A percentile compares a stretch with the other conserved stretches of the same genome.
These are phyloP conservation scores for Phytophthora uliginosa DNA, from an alignment of 352 stramenopile genomes.

Conservation along the genomic window DNA sequence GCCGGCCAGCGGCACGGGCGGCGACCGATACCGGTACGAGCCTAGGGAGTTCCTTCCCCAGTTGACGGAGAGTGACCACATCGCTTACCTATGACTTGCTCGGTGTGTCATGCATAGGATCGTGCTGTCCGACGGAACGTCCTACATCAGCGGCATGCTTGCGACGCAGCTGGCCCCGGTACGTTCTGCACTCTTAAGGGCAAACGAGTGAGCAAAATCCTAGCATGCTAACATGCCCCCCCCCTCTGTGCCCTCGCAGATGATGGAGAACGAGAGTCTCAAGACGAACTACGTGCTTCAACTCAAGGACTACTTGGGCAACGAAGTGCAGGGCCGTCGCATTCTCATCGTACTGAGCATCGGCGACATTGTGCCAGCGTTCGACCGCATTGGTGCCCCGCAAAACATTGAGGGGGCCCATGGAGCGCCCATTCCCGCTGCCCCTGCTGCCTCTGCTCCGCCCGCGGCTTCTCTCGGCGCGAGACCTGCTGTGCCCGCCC, in stretches of 20 bases:
- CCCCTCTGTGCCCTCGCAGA: conserved; percentile 32
- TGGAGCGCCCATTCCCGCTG: conserved; percentile 37
- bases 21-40: conserved; percentile 77
- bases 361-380: conserved; percentile 77
- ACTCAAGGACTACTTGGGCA: conserved; percentile 87
- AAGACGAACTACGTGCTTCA: conserved; percentile 89
- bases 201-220: background rate
- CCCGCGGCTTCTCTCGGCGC: conserved; percentile 38
- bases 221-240: background rate
- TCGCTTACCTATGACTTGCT: conserved; percentile 11
- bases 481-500: conserved; percentile 31
- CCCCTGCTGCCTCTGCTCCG: conserved; percentile 31
- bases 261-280: conserved; percentile 87
- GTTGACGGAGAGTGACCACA: conserved; percentile 1
- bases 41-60: background rate
- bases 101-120: conserved; percentile 41
- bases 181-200: conserved; percentile 12
- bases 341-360: conserved; percentile 90
- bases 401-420: conserved; percentile 83
- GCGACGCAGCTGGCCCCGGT: conserved; percentile 85
- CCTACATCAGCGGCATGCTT: conserved; percentile 91
- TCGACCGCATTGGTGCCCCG: conserved; percentile 81
- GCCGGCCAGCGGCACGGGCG: conserved; percentile 72
- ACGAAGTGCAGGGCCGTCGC: conserved; percentile 85
- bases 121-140: conserved; percentile 82